These are phyloP conservation scores for Penstemon barbatus DNA, from an alignment of 257 asterid species.

Conservation along the genomic window DNA sequence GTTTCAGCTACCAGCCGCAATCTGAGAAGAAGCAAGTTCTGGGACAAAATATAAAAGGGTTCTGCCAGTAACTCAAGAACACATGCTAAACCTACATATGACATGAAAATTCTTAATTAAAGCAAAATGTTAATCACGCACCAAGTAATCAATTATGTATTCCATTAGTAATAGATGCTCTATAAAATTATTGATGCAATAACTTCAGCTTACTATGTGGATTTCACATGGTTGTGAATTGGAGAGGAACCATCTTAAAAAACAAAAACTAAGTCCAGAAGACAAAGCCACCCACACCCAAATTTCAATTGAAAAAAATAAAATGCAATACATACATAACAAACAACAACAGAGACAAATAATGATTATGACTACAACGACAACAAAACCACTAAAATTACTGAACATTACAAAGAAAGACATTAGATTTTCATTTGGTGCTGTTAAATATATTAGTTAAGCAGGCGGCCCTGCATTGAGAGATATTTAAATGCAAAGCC, in stretches of 20 bases:
- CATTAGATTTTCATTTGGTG: background rate
- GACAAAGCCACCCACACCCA: background rate
- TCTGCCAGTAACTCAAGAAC: conserved; percentile 92
- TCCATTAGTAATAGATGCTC: conserved; percentile 10
- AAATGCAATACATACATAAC: background rate
- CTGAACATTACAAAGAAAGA: background rate
- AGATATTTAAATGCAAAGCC: conserved; percentile 2
- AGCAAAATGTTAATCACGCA: background rate
- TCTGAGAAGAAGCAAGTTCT: conserved; percentile 77
- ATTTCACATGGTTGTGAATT: too few relatives aligned
- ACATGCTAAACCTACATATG: conserved; percentile 81
- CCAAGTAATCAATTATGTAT: conserved; percentile 3
- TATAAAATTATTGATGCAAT: background rate
- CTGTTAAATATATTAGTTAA: background rate
- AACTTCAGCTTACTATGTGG: background rate
- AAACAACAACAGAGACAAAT: background rate
- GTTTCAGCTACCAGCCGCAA: conserved; percentile 82
- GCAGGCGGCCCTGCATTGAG: background rate
- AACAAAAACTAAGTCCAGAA: background rate
- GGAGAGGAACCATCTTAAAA: background rate
- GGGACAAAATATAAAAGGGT: conserved; percentile 90
- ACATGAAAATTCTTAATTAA: conserved; percentile 5
- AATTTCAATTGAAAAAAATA: conserved; percentile 9
- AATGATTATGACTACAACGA: background rate
- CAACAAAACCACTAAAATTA: background rate